Base-by-base conservation (phyloP, 345 rosid species). In the Lumnitzera littorea region DNA sequence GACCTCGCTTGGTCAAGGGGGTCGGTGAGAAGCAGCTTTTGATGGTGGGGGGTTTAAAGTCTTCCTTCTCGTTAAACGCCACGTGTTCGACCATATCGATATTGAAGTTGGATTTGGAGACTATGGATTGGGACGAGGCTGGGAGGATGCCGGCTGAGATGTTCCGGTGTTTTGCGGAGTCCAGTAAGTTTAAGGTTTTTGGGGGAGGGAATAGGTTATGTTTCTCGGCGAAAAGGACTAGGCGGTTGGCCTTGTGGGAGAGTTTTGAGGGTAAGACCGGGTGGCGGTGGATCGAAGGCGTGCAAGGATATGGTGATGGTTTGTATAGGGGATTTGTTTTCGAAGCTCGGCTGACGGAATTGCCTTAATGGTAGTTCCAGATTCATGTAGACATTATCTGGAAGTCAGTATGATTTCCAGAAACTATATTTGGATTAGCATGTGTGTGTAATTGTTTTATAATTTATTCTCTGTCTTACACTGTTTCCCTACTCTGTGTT, bases 31-130 rank as follows among this genome's bases (percentile, higher is more conserved):
- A 79, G 36, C 72, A 71, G 23, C 61, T 91, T 49, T 48, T 89
- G 78, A 84, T 91, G 98, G 74, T 87, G n/a, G 98, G 96, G 12
- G 91, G 92, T 0, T 59, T 89, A 76, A 89, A 89, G 54, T 82
- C 95, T 5, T 79, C 89, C 0, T 83, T 82, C 54, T 82, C 89
- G 15, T 65, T 87, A 78, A 91, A 87, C 58, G 76, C 96, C 0
- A 64, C 88, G 5, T 87, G 98, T 65, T 85, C 89, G 9, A 91
- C 98, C 11, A 87, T 89, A 48, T 58, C 87, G 74, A 85, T 91
- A 49, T 72, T 85, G 75, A 76, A 86, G 72, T 70, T 91, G 67
- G 95, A 89, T 63, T 79, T 91, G 73, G 91, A 74, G 59, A 83
- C 76, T 17, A 63, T 87, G 75, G 95, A 91, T 61, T 91, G 98